phyloP scores from a whole-genome alignment of 192 early-diverging fungal genomes.

The Funneliformis mosseae region DNA sequence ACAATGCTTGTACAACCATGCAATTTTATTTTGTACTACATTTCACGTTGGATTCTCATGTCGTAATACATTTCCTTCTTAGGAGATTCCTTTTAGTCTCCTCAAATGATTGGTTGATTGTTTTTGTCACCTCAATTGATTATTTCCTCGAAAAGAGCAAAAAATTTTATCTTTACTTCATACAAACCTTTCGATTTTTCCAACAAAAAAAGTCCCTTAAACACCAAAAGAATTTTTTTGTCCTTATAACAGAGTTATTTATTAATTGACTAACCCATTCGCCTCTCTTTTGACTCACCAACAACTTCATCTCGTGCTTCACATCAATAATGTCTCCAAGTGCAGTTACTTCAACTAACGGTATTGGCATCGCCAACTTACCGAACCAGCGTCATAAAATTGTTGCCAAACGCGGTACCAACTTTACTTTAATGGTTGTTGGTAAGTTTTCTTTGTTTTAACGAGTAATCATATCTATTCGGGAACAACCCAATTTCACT shows the following conservation, averaged over 20 bases:
- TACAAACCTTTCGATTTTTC: conserved; percentile 20
- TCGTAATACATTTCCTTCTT: too few relatives aligned
- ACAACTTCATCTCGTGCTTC: background rate
- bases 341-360: conserved; percentile 50
- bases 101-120: too few relatives aligned
- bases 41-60: too few relatives aligned
- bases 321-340: conserved; percentile 42
- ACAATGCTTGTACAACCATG: too few relatives aligned
- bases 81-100: too few relatives aligned
- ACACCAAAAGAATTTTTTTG: background rate
- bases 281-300: conserved; percentile 20
- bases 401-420: conserved; percentile 94
- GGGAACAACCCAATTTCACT: background rate
- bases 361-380: conserved; percentile 96
- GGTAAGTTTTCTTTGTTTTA: conserved; percentile 51
- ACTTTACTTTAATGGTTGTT: conserved; percentile 96
- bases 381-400: conserved; percentile 99
- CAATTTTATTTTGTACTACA: too few relatives aligned
- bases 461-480: background rate
- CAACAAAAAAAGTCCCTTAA: background rate
- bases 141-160: background rate
- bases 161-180: background rate
- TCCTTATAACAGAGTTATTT: conserved; percentile 12
- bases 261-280: conserved; percentile 23
- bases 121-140: too few relatives aligned